These are phyloP conservation scores for Xylaria palmicola DNA, from an alignment of 495 filamentous ascomycete species.

Conservation along the genomic window DNA sequence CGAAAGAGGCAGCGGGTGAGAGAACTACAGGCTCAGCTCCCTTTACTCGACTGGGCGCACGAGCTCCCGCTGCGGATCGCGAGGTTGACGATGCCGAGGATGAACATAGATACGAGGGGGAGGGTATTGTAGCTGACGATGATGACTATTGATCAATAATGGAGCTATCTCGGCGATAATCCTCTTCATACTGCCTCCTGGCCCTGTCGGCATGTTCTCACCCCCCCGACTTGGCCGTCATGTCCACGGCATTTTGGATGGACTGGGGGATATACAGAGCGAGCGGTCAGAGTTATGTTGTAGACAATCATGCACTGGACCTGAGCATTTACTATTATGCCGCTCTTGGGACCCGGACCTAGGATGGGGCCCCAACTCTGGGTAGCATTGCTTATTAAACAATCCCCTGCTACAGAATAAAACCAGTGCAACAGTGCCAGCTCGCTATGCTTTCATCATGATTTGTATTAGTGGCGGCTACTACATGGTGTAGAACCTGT, in stretches of 20 bases:
- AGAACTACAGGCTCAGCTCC: conserved; percentile 26
- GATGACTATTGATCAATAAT: conserved; percentile 35
- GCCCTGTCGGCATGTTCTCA: not conserved
- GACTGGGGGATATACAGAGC: not conserved
- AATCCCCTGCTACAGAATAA: not conserved
- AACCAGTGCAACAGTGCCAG: not conserved
- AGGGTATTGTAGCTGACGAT: conserved; percentile 44
- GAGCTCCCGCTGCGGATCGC: conserved; percentile 44
- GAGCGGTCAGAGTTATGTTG: not conserved
- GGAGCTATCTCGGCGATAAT: not conserved
- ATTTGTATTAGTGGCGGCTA: not conserved
- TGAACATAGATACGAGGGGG: conserved; percentile 41
- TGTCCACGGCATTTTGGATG: not conserved
- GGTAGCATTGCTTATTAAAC: not conserved
- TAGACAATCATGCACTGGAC: not conserved
- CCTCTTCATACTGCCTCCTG: not conserved
- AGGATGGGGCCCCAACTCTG: not conserved
- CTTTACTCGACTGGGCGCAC: conserved; percentile 19
- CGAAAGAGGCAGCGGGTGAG: conserved; percentile 35
- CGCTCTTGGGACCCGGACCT: not conserved
- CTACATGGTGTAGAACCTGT: conserved; percentile 92
- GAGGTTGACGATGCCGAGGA: conserved; percentile 50
- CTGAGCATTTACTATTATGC: not conserved
- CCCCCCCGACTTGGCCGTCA: not conserved
- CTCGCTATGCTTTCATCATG: not conserved